Conservation (phyloP, 2,329 filamentous ascomycete species). For the Cytospora paraplurivora region DNA sequence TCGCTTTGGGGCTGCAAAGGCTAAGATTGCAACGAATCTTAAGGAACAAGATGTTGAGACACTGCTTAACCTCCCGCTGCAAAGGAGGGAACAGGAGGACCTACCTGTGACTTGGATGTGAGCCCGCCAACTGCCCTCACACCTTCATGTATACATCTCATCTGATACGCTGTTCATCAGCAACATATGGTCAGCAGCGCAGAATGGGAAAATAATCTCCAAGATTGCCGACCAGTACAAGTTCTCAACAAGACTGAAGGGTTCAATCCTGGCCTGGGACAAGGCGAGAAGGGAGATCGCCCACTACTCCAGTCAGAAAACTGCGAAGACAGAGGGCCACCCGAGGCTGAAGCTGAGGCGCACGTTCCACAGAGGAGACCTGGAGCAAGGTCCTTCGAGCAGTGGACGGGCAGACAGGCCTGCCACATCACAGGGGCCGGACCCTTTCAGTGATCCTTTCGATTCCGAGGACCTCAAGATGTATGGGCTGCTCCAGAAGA, state of each 20-base stretch:
- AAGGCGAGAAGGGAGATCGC: constrained; percentile 28
- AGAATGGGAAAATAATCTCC: constrained; percentile 57
- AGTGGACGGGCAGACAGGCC: neutral
- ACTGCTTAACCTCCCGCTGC: constrained; percentile 39
- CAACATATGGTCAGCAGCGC: constrained; percentile 70
- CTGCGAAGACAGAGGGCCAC: neutral
- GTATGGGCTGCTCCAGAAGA: constrained; percentile 62
- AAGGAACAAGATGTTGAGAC: constrained; percentile 42
- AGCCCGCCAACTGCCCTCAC: constrained; percentile 34
- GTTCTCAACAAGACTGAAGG: constrained; percentile 67
- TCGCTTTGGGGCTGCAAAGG: constrained; percentile 61
- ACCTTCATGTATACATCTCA: constrained; percentile 16
- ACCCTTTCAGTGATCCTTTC: neutral
- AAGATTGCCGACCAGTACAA: constrained; percentile 63
- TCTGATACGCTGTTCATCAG: constrained; percentile 39
- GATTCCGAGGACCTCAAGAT: constrained; percentile 39
- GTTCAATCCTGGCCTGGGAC: constrained; percentile 57
- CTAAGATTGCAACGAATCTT: constrained; percentile 60
- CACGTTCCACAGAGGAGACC: constrained; percentile 14
- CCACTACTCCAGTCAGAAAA: neutral
- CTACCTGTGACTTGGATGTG: constrained; percentile 69
- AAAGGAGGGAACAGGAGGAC: constrained; percentile 42
- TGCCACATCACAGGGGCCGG: neutral
- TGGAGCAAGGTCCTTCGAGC: constrained; percentile 15
- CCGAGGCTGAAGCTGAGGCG: constrained; percentile 4